Conservation (phyloP, 2,329 filamentous ascomycete genomes). For the Zalaria obscura region DNA sequence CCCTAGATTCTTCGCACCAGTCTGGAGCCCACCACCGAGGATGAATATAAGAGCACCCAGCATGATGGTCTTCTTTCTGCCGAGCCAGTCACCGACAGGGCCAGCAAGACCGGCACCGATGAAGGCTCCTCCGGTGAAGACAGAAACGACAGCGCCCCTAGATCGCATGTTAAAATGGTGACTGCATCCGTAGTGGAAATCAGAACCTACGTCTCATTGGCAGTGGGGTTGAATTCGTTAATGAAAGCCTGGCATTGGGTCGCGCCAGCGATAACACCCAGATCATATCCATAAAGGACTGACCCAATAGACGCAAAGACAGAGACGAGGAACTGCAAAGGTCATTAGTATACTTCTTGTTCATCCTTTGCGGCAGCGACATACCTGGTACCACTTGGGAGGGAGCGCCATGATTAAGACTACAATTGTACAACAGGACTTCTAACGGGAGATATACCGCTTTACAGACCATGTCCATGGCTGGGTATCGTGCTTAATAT, state of each 20-base stretch:
- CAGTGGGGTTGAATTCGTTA: conserved; percentile 23
- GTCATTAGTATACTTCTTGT: too few species aligned
- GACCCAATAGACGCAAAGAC: conserved; percentile 46
- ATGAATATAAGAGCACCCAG: conserved; percentile 58
- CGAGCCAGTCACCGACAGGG: conserved; percentile 46
- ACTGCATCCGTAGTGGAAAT: background rate
- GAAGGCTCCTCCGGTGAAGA: conserved; percentile 67
- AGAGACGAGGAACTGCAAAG: conserved; percentile 38
- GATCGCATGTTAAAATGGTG: background rate
- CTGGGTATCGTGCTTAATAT: too few species aligned
- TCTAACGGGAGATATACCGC: too few species aligned
- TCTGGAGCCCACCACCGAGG: conserved; percentile 60
- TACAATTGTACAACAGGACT: too few species aligned
- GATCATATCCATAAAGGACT: conserved; percentile 44
- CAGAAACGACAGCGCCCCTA: conserved; percentile 57
- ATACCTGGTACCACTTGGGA: conserved; percentile 43
- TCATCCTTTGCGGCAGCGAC: background rate
- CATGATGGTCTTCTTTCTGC: conserved; percentile 58
- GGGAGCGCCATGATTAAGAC: conserved; percentile 35
- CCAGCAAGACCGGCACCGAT: conserved; percentile 54
- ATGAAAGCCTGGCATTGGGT: conserved; percentile 32
- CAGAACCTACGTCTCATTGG: conserved; percentile 19
- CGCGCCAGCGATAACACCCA: conserved; percentile 46
- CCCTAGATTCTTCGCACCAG: conserved; percentile 41
- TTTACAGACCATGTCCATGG: too few species aligned